Percentiles rank a stretch among this genome's conserved stretches.
Evolutionary conservation across 2,329 filamentous ascomycete species (phyloP).

Genomic region (Hymenoscyphus linearis): DNA sequence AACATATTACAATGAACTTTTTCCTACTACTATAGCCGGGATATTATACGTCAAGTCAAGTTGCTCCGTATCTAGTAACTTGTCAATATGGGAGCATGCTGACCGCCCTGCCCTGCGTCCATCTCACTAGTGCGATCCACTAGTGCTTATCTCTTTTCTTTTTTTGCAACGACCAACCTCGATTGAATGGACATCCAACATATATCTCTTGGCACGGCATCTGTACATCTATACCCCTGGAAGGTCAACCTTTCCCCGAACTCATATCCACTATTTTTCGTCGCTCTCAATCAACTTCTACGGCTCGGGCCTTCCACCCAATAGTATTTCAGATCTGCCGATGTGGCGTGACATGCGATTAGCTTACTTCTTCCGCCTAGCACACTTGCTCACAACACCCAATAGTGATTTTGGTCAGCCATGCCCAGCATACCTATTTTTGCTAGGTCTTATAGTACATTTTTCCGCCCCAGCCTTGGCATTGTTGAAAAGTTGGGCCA

Average conservation of each 20-base stretch:
- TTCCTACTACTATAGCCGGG: neutral
- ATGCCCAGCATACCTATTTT: neutral
- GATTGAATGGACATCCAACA: neutral
- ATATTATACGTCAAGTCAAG: neutral
- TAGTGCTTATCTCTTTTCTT: neutral
- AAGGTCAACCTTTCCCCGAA: neutral
- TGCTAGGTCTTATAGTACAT: neutral
- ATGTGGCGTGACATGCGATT: neutral
- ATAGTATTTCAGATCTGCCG: neutral
- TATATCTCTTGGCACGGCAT: neutral
- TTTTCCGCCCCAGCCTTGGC: neutral
- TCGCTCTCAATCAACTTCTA: neutral
- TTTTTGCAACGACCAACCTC: neutral
- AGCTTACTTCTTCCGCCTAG: neutral
- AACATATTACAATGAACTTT: neutral
- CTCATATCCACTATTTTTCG: neutral
- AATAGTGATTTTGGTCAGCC: neutral
- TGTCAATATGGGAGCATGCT: neutral
- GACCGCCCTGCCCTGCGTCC: neutral
- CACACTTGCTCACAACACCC: neutral
- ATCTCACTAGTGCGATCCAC: neutral
- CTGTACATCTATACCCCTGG: neutral
- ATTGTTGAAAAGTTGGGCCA: neutral
- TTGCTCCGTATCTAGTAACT: neutral
- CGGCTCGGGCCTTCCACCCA: neutral